A percentile compares a stretch with the other conserved stretches of the same genome.
Conservation (phyloP, 2,329 filamentous ascomycete species). For the Trichothecium sympodiale region DNA sequence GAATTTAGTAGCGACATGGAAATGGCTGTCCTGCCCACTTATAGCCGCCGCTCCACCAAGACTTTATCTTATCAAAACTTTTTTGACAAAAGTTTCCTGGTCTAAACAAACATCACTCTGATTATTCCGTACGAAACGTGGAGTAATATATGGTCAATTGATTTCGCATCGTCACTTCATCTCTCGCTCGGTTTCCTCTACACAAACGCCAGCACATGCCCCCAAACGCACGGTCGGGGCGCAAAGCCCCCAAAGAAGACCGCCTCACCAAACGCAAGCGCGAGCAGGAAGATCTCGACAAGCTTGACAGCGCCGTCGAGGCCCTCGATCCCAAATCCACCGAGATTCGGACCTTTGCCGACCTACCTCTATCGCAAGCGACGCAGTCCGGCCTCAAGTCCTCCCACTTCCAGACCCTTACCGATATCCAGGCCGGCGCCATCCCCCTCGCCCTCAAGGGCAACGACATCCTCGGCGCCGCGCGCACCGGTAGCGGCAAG, state of each 20-base stretch:
- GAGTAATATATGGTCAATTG: no score
- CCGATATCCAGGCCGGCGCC: slow-evolving; percentile 84
- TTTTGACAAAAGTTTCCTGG: no score
- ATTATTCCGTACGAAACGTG: no score
- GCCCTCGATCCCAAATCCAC: slow-evolving; percentile 45
- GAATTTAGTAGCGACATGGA: no score
- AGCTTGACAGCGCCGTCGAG: slow-evolving; percentile 19
- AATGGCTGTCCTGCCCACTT: no score
- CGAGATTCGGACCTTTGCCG: slow-evolving; percentile 58
- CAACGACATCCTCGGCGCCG: slow-evolving; percentile 80
- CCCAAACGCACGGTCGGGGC: no score
- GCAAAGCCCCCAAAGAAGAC: slow-evolving; percentile 9
- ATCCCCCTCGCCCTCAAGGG: slow-evolving; percentile 80
- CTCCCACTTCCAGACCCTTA: slow-evolving; percentile 81
- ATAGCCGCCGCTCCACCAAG: no score
- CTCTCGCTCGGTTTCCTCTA: no score
- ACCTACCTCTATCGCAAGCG: slow-evolving; percentile 75
- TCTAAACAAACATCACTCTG: no score
- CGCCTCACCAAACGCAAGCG: slow-evolving; percentile 26
- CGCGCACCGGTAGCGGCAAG: slow-evolving; percentile 92
- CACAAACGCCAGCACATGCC: no score
- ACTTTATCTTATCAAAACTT: no score
- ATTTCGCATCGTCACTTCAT: no score
- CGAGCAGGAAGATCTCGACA: slow-evolving; percentile 22
- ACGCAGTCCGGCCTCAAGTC: slow-evolving; percentile 71